Evolutionary conservation across 345 rosid species (phyloP), one percentile per base, ranked within the genome.

Genomic region (Litchi chinensis): DNA sequence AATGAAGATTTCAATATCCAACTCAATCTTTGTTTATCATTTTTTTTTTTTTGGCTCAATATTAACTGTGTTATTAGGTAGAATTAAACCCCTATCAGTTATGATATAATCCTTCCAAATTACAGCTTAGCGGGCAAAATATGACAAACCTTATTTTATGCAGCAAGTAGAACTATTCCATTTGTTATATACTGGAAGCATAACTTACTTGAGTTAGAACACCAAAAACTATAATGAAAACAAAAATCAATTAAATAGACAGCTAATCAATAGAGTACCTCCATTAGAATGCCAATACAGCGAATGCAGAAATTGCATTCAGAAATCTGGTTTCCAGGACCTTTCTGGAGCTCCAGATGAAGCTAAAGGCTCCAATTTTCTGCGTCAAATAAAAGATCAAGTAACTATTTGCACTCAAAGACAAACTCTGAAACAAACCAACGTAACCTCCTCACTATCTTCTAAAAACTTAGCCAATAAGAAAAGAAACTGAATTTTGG

Each of bases 351-450:
- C 80, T 78, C 75, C 71, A 80, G 43, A 77, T 68, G 81, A 74
- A 44, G 67, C 24, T 81, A 65, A 26, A 26, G 48, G 6, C 67
- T 81, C 69, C 78, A 71, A 74, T 19, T n/a, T 24, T 46, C 62
- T 60, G 21, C 16, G 18, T 41, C 44, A 7, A 18, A 40, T 8
- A 57, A 65, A 22, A 9, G 7, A 52, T 19, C 44, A 37, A 19
- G 76, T 18, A 75, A 71, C 81, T 70, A 52, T 15, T 71, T 32
- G 62, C 79, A 75, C 82, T 9, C 71, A 46, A 60, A 60, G 77
- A 81, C 83, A 72, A 79, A 74, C 54, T 41, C 73, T 81, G 52
- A 54, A 74, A 82, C 86, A 79, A 79, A 83, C 79, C 24, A 71
- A 26, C 62, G 87, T 78, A 80, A 80, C 81, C 43, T 59, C 75